These are phyloP conservation scores for Diversispora epigaea DNA, from an alignment of 192 early-diverging fungal genomes.

Conservation along the genomic window DNA sequence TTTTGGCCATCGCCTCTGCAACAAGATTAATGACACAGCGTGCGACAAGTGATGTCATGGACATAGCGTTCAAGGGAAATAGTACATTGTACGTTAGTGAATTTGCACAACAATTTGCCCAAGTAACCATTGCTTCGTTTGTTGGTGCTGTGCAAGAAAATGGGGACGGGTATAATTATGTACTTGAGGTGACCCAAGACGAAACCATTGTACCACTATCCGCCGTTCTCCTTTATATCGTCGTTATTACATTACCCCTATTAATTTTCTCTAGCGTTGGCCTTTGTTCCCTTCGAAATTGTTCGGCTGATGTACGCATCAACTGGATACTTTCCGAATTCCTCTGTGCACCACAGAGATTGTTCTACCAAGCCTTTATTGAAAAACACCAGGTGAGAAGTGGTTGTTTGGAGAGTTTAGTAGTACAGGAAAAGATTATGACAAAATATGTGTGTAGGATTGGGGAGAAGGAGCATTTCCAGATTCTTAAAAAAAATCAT, in stretches of 20 bases:
- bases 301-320: neutral
- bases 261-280: neutral
- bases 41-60: neutral
- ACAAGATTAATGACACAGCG: neutral
- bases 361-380: neutral
- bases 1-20: neutral
- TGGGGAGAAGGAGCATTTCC: neutral
- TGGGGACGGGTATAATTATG: neutral
- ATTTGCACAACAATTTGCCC: slow-evolving; percentile 10
- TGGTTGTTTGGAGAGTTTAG: slow-evolving; percentile 4
- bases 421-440: neutral
- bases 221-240: neutral
- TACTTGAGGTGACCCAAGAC: neutral
- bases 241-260: neutral
- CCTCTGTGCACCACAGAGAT: neutral
- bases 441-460: neutral
- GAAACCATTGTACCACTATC: neutral
- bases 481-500: no score
- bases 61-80: neutral
- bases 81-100: neutral
- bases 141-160: neutral
- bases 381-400: neutral
- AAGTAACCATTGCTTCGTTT: neutral
- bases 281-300: neutral
- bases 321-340: neutral